Conservation (phyloP, 805 yeast genomes). For the Jamesozyma rosinii region DNA sequence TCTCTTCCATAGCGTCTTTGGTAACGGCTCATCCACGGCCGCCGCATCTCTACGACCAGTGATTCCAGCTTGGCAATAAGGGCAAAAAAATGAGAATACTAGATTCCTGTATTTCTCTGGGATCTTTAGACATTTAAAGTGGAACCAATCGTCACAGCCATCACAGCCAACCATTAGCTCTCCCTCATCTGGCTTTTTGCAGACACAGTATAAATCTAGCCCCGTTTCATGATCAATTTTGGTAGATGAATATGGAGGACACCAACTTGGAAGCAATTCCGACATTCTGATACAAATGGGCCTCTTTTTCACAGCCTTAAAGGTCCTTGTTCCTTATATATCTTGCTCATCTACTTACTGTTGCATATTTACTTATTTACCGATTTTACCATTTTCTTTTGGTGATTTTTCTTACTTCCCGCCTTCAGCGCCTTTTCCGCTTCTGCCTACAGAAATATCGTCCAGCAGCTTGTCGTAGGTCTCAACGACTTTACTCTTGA, state of each 20-base stretch:
- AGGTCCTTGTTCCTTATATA: no score
- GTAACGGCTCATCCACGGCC: slow-evolving; percentile 20
- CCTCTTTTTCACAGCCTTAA: no score
- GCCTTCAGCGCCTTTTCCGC: neutral
- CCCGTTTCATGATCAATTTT: slow-evolving; percentile 26
- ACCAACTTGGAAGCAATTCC: slow-evolving; percentile 24
- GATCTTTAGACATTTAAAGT: slow-evolving; percentile 65
- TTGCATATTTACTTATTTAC: neutral
- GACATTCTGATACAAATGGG: neutral
- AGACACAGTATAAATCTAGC: slow-evolving; percentile 65
- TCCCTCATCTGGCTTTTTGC: slow-evolving; percentile 71
- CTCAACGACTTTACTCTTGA: slow-evolving; percentile 30
- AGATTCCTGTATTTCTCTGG: slow-evolving; percentile 42
- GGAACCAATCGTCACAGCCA: slow-evolving; percentile 93
- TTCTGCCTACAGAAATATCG: slow-evolving; percentile 40
- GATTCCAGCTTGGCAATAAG: slow-evolving; percentile 48
- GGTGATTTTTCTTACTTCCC: neutral
- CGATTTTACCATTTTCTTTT: neutral
- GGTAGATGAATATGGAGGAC: slow-evolving; percentile 21
- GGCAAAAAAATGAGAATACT: slow-evolving; percentile 61
- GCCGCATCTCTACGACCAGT: slow-evolving; percentile 24
- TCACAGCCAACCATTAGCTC: slow-evolving; percentile 90
- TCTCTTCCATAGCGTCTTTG: slow-evolving; percentile 59
- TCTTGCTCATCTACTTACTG: neutral
- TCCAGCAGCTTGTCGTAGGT: slow-evolving; percentile 64